Percentiles rank a stretch among this genome's conserved stretches.
phyloP scores from a whole-genome alignment of 192 early-diverging fungal genomes.

The Dispira parvispora region DNA sequence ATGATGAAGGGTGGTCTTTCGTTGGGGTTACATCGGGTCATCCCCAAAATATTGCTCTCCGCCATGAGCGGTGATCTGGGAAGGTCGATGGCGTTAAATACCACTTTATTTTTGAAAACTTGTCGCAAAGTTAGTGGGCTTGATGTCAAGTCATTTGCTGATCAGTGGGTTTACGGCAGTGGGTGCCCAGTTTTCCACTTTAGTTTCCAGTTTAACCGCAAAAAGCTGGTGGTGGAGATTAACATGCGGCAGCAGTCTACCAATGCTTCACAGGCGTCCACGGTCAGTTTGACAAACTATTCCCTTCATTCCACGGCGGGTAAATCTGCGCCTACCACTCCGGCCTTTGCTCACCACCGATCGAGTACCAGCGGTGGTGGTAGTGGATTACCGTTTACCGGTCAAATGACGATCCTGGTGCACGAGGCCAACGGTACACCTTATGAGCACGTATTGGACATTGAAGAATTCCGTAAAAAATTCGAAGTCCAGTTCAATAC shows the following conservation, averaged over 20 bases:
- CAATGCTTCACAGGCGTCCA: conserved; percentile 16
- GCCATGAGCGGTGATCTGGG: conserved; percentile 51
- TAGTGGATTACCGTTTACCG: conserved; percentile 22
- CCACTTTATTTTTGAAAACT: conserved; percentile 54
- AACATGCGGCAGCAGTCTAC: conserved; percentile 56
- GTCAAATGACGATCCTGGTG: conserved; percentile 55
- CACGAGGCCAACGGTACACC: conserved; percentile 70
- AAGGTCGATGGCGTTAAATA: conserved; percentile 37
- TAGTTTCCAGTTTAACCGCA: conserved; percentile 75
- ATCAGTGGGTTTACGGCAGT: conserved; percentile 88
- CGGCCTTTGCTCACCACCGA: not conserved
- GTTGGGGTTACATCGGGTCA: conserved; percentile 53
- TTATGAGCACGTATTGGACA: conserved; percentile 68
- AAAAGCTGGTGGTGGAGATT: conserved; percentile 92
- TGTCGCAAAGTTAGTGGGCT: conserved; percentile 79
- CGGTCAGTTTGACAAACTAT: conserved; percentile 11
- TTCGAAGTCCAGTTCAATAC: conserved; percentile 92
- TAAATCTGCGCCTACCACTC: conserved; percentile 13
- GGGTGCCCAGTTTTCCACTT: conserved; percentile 82
- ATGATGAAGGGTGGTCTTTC: conserved; percentile 54
- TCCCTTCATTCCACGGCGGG: conserved; percentile 19
- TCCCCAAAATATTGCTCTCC: conserved; percentile 60
- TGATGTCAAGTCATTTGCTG: conserved; percentile 63
- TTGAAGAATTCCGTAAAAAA: conserved; percentile 53
- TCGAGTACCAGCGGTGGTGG: not conserved